These are phyloP conservation scores for Kazachstania martiniae DNA, from an alignment of 805 yeast genomes.

Conservation along the genomic window DNA sequence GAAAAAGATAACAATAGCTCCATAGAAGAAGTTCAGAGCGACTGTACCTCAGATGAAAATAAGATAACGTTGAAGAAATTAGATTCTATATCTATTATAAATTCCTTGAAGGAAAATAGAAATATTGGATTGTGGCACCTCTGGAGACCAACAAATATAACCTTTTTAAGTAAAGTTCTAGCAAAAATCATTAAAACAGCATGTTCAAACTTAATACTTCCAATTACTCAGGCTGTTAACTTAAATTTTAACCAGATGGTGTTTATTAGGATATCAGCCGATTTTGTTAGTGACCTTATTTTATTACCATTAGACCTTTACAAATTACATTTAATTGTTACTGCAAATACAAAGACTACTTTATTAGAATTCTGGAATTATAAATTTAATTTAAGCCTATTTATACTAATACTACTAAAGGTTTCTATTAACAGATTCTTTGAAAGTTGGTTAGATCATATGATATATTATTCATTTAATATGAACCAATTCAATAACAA, in stretches of 20 bases:
- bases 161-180: constrained; percentile 70
- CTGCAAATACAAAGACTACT: constrained; percentile 19
- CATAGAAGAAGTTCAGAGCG: neutral
- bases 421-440: constrained; percentile 3
- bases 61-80: constrained; percentile 13
- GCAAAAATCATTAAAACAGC: neutral
- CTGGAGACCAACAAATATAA: constrained; percentile 66
- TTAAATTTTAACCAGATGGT: constrained; percentile 1
- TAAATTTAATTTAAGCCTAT: constrained; percentile 1
- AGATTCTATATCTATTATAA: constrained; percentile 56
- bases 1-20: neutral
- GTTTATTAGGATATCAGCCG: constrained; percentile 55
- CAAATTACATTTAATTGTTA: constrained; percentile 64
- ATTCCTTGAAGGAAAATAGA: constrained; percentile 53
- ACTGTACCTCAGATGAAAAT: neutral
- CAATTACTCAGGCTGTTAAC: constrained; percentile 2
- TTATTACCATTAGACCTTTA: constrained; percentile 77
- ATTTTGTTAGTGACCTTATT: constrained; percentile 58
- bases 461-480: constrained; percentile 5
- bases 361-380: neutral
- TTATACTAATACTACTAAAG: constrained; percentile 1
- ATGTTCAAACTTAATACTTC: neutral
- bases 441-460: constrained; percentile 6
- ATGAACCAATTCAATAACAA: constrained; percentile 2
- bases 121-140: constrained; percentile 49